Percentiles rank a stretch among this genome's conserved stretches.
Conservation (phyloP, 202 grass and related monocot genomes). For the Zizania palustris region DNA sequence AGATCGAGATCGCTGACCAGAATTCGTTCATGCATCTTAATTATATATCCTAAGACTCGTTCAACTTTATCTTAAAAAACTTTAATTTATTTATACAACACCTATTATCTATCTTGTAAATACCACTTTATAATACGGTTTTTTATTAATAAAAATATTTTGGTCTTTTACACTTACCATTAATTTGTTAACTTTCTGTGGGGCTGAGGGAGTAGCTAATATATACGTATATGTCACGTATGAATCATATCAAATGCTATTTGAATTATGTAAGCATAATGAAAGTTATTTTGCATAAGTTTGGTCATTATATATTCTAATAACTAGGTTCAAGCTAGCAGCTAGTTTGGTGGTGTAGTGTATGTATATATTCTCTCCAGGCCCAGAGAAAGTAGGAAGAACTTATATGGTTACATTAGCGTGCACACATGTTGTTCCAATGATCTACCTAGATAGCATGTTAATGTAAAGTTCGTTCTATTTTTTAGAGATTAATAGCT, state of each 20-base stretch:
- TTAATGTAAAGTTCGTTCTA: neutral
- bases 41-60: neutral
- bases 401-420: neutral
- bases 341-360: neutral
- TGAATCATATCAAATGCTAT: neutral
- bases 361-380: neutral
- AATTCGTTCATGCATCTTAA: neutral
- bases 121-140: no score
- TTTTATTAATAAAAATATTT: no score
- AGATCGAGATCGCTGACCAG: conserved; percentile 37
- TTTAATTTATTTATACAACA: no score
- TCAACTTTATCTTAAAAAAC: no score
- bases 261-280: neutral
- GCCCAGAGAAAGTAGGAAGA: neutral
- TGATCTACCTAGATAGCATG: neutral
- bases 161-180: no score
- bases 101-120: no score
- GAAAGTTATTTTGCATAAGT: neutral
- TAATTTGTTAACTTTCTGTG: no score
- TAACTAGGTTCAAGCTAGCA: neutral
- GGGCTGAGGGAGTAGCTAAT: no score
- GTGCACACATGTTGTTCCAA: neutral
- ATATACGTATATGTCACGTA: neutral
- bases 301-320: neutral
- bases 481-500: no score